Evolutionary conservation across 2,329 filamentous ascomycete species (phyloP).

Genomic region (Penicillium sp.): DNA sequence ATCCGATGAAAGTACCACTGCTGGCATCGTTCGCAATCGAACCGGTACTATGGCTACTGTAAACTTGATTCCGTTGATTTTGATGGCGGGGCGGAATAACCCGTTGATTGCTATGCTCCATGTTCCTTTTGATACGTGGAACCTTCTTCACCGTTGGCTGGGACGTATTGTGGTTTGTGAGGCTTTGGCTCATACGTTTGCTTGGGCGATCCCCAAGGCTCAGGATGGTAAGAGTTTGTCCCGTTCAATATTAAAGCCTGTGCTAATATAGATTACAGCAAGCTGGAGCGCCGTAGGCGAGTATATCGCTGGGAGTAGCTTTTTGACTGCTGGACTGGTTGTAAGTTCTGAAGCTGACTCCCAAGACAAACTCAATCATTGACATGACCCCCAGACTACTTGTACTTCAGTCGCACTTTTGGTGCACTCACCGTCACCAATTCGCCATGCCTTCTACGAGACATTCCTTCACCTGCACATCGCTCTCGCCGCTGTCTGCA

Average conservation of each 20-base stretch:
- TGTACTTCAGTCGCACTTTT: constrained; percentile 65
- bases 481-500: constrained; percentile 64
- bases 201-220: constrained; percentile 73
- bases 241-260: background rate
- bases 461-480: constrained; percentile 89
- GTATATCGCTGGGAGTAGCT: constrained; percentile 31
- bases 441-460: constrained; percentile 93
- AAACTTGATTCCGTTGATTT: constrained; percentile 45
- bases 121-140: constrained; percentile 47
- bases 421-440: constrained; percentile 66
- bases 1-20: constrained; percentile 30
- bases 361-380: constrained; percentile 1
- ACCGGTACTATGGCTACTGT: constrained; percentile 43
- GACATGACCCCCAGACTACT: constrained; percentile 29
- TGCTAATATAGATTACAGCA: constrained; percentile 36
- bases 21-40: constrained; percentile 45
- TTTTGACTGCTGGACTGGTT: constrained; percentile 46
- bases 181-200: constrained; percentile 66
- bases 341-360: constrained; percentile 29
- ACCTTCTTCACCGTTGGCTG: constrained; percentile 74
- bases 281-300: constrained; percentile 38
- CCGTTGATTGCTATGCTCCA: constrained; percentile 44
- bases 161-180: constrained; percentile 71
- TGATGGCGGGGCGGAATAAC: constrained; percentile 46
- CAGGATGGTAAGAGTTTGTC: constrained; percentile 25